Conservation (phyloP, 2,329 filamentous ascomycete species). For the Nemania diffusa region DNA sequence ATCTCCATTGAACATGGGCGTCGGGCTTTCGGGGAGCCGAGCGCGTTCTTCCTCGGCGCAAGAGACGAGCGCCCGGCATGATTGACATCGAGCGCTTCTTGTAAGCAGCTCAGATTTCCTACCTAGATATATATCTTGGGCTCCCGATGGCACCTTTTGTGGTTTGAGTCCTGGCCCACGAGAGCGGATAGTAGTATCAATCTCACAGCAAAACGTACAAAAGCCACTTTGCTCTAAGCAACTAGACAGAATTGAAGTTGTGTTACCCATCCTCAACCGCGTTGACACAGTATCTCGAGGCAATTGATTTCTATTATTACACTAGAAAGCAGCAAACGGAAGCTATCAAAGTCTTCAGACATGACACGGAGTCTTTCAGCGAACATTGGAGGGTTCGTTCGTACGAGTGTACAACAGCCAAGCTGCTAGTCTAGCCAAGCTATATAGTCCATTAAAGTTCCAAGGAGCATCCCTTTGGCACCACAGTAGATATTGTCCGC, state of each 20-base stretch:
- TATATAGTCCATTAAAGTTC: background rate
- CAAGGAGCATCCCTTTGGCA: background rate
- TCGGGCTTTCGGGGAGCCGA: background rate
- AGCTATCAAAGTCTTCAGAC: background rate
- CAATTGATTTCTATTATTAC: background rate
- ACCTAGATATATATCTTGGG: slow-evolving; percentile 15
- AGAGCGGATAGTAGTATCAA: slow-evolving; percentile 11
- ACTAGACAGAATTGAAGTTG: background rate
- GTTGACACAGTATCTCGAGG: background rate
- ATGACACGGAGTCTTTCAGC: background rate
- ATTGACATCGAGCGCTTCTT: slow-evolving; percentile 6
- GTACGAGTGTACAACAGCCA: background rate
- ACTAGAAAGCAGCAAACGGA: background rate
- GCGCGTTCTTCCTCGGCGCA: slow-evolving; percentile 16
- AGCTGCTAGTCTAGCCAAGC: background rate
- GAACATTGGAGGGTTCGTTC: background rate
- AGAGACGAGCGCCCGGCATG: slow-evolving; percentile 10
- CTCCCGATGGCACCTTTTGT: background rate
- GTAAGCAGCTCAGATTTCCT: slow-evolving; percentile 20
- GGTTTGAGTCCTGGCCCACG: background rate
- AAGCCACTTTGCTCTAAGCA: background rate
- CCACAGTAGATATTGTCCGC: background rate
- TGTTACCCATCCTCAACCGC: background rate
- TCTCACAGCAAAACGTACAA: slow-evolving; percentile 8
- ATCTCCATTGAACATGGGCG: background rate